phyloP scores from a whole-genome alignment of 2,329 filamentous ascomycete genomes.

The Bipolaris cookei region DNA sequence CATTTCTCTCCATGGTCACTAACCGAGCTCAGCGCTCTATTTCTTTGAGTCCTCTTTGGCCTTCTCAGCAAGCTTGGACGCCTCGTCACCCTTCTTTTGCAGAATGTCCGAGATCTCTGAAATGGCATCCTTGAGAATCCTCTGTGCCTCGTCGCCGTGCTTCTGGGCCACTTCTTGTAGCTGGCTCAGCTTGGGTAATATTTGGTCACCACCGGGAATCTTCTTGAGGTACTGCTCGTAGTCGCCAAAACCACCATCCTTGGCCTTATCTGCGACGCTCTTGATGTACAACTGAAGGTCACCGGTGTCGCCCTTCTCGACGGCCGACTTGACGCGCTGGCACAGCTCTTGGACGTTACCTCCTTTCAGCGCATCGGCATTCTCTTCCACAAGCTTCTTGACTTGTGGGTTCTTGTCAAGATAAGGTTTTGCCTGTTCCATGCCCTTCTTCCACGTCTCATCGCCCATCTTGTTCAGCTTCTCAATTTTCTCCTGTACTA shows the following conservation, averaged over 20 bases:
- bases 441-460: slow-evolving; percentile 72
- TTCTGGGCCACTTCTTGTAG: slow-evolving; percentile 69
- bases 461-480: slow-evolving; percentile 72
- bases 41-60: slow-evolving; percentile 47
- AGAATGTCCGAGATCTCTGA: slow-evolving; percentile 44
- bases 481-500: slow-evolving; percentile 73
- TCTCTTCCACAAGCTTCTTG: slow-evolving; percentile 74
- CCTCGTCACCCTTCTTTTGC: slow-evolving; percentile 45
- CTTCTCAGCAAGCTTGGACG: slow-evolving; percentile 41
- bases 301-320: slow-evolving; percentile 65
- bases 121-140: slow-evolving; percentile 67
- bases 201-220: slow-evolving; percentile 68
- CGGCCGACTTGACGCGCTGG: slow-evolving; percentile 65
- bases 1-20: not conserved
- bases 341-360: slow-evolving; percentile 71
- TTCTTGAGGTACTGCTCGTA: slow-evolving; percentile 69
- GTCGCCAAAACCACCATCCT: slow-evolving; percentile 58
- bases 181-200: slow-evolving; percentile 70
- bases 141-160: slow-evolving; percentile 72
- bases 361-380: slow-evolving; percentile 70
- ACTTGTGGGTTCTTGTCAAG: slow-evolving; percentile 79
- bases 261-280: slow-evolving; percentile 64
- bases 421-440: slow-evolving; percentile 73
- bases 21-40: slow-evolving; percentile 16
- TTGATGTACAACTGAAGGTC: slow-evolving; percentile 68